A percentile compares a stretch with the other conserved stretches of the same genome.
phyloP scores from a whole-genome alignment of 345 rosid species.

The Gossypium arboreum region DNA sequence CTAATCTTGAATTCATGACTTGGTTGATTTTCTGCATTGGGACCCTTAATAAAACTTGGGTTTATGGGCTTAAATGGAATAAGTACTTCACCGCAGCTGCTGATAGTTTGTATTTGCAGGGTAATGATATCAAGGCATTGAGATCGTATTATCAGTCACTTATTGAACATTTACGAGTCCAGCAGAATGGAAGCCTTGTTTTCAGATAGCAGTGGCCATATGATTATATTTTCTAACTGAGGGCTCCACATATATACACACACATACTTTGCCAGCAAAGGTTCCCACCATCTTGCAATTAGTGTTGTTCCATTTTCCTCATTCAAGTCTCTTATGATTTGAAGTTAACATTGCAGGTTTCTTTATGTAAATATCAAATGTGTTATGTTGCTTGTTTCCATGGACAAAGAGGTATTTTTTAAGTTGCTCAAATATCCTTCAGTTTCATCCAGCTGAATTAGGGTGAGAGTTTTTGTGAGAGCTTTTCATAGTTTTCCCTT shows the following conservation, averaged over 20 bases:
- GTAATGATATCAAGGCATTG: constrained; percentile 58
- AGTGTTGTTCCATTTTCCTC: background rate
- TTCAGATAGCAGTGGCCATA: constrained; percentile 63
- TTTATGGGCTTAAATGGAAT: background rate
- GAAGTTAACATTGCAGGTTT: constrained; percentile 28
- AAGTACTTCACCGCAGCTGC: background rate
- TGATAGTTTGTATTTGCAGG: constrained; percentile 43
- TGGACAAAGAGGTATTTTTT: constrained; percentile 32
- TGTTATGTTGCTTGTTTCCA: background rate
- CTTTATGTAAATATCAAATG: constrained; percentile 32
- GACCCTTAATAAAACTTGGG: no score
- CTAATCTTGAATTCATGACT: background rate
- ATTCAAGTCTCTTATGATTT: background rate
- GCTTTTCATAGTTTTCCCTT: background rate
- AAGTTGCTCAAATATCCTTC: background rate
- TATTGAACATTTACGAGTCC: constrained; percentile 60
- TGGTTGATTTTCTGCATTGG: background rate
- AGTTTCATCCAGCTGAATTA: background rate
- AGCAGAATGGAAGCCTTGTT: constrained; percentile 71
- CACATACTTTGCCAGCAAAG: background rate
- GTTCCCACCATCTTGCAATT: constrained; percentile 12
- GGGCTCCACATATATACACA: background rate
- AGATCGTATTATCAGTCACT: constrained; percentile 70
- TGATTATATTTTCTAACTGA: background rate
- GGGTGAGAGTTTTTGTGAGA: background rate